Base-by-base conservation (phyloP, 441 rosid genomes). In the Isatis lusitanica region DNA sequence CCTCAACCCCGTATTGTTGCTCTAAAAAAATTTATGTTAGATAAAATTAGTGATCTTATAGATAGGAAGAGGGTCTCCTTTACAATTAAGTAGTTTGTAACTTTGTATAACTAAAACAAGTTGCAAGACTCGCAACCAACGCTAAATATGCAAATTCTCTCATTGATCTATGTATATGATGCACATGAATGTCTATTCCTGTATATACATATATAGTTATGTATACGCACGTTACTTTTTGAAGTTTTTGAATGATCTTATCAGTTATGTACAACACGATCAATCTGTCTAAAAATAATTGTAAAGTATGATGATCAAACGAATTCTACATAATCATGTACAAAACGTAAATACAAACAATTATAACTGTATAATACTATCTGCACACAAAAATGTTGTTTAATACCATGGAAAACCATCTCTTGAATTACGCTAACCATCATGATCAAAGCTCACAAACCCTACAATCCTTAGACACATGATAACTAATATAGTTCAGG, bases 1-100 rank as follows among this genome's bases (percentile, higher is more conserved):
- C 75, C 21, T 64, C 74, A 75, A 52, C 43, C 64, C 69, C 64
- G 61, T 61, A 50, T 36, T 50, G 36, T 67, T 68, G 10, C 56
- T 40, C 17, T 30, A 51, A 10, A 0, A 40, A 21, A 50, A 28
- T 30, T 18, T 42, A 2, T 7, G 18, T 59, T 7, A 18, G 0
- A 24, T 5, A 28, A 2, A 38, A 17, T 39, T 18, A 36, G 59
- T 56, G 15, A 26, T 39, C 56, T 74, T 39, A 40, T 9, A n/a
- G 38, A 50, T 48, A 35, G 31, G 70, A 52, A 52, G 36, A 63
- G n/a, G n/a, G 9, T 24, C 55, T 55, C 47, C 10, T 43, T 53
- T 21, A 17, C 24, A 24, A 7, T 21, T 30, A 17, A 4, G 17
- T 72, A 16, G 33, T 39, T 42, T 21, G 30, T 24, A 50, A 16